phyloP scores from a whole-genome alignment of 305 asterid genomes.

The Plantago lanceolata region DNA sequence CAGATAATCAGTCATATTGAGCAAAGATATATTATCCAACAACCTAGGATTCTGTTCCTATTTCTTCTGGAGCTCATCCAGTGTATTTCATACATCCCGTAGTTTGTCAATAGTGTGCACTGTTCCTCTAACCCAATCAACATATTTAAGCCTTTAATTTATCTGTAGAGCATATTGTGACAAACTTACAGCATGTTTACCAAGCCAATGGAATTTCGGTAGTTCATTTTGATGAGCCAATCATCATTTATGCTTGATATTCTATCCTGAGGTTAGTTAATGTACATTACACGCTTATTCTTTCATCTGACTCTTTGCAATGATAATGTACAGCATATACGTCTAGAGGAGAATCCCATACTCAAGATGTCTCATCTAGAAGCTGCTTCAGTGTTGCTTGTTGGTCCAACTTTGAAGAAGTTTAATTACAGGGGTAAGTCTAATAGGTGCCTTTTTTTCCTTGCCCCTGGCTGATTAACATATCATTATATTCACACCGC shows the following conservation, averaged over 20 bases:
- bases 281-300: background rate
- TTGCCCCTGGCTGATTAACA: conserved; percentile 17
- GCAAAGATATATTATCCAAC: no score
- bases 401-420: conserved; percentile 92
- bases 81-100: no score
- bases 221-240: conserved; percentile 9
- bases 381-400: conserved; percentile 95
- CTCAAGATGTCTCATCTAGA: conserved; percentile 88
- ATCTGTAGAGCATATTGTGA: background rate
- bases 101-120: conserved; percentile 1
- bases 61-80: no score
- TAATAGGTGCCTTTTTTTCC: conserved; percentile 13
- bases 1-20: no score
- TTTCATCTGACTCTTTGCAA: conserved; percentile 17
- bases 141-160: background rate
- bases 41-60: no score
- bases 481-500: background rate
- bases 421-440: conserved; percentile 87
- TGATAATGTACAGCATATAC: conserved; percentile 77
- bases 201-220: conserved; percentile 5
- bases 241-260: conserved; percentile 11
- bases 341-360: conserved; percentile 97
- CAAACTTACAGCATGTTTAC: conserved; percentile 1
- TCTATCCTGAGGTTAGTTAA: conserved; percentile 1
- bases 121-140: conserved; percentile 14